phyloP scores from a whole-genome alignment of 73 alveolate species.

The Durusdinium trenchii region DNA sequence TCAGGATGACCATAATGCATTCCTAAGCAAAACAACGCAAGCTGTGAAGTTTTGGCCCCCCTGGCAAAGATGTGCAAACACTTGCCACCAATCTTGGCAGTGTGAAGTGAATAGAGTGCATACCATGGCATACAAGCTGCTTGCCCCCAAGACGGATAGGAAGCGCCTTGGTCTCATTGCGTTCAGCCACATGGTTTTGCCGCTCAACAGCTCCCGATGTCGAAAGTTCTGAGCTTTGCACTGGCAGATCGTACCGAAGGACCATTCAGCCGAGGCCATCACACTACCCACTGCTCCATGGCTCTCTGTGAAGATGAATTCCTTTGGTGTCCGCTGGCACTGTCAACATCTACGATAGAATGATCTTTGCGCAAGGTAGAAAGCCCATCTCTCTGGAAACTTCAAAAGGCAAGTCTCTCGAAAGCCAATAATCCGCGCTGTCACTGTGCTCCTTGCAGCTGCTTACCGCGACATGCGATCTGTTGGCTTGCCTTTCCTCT shows the following conservation, averaged over 20 bases:
- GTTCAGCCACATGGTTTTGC: too few species aligned
- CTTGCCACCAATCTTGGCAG: not conserved
- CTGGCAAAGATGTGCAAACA: not conserved
- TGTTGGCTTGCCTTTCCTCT: not conserved
- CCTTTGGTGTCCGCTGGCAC: not conserved
- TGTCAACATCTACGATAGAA: not conserved
- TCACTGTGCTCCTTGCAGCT: slow-evolving; percentile 65
- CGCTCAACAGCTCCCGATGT: not conserved
- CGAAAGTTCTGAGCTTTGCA: not conserved
- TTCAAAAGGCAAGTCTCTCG: slow-evolving; percentile 30
- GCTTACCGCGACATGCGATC: not conserved
- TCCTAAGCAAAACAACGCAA: not conserved
- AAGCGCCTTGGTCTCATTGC: slow-evolving; percentile 51
- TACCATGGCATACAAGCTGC: slow-evolving; percentile 45
- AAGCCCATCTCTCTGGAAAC: not conserved
- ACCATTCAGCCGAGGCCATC: slow-evolving; percentile 89
- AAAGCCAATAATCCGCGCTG: slow-evolving; percentile 91
- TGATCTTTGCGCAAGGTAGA: not conserved
- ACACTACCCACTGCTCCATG: slow-evolving; percentile 90
- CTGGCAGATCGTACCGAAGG: slow-evolving; percentile 94
- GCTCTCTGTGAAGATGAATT: slow-evolving; percentile 88
- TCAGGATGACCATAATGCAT: slow-evolving; percentile 95
- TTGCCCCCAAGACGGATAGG: slow-evolving; percentile 62
- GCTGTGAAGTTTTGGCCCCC: not conserved
- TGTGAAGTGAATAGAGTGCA: not conserved